Conservation (phyloP, 1,284 basidiomycete species). For the Vanrija sp. region DNA sequence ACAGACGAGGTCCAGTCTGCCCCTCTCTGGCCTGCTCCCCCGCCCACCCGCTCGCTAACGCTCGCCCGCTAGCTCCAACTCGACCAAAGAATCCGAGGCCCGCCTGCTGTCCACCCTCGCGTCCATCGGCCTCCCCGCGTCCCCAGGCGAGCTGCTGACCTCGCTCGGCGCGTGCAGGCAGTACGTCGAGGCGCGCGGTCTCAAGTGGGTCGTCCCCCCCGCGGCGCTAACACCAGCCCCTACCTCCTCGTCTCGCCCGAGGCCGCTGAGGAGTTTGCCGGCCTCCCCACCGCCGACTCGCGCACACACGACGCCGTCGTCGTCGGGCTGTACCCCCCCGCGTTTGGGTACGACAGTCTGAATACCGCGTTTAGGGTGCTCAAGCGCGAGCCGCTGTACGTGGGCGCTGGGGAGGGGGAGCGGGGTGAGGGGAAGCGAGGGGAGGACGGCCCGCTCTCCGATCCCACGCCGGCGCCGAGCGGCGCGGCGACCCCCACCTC, state of each 20-base stretch:
- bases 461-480: conserved; percentile 23
- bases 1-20: too few species aligned
- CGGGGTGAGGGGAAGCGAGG: too few species aligned
- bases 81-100: conserved; percentile 54
- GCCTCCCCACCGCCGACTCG: conserved; percentile 10
- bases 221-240: conserved; percentile 50
- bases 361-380: conserved; percentile 67
- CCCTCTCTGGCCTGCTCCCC: too few species aligned
- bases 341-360: conserved; percentile 57
- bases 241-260: conserved; percentile 60
- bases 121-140: conserved; percentile 56
- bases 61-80: conserved; percentile 45
- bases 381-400: conserved; percentile 31
- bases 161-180: conserved; percentile 60
- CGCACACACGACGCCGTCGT: conserved; percentile 58
- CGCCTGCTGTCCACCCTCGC: conserved; percentile 52
- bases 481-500: background rate
- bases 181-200: conserved; percentile 49
- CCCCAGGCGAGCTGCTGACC: conserved; percentile 57
- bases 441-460: conserved; percentile 17
- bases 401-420: background rate
- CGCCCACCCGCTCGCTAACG: too few species aligned
- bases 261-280: conserved; percentile 56
- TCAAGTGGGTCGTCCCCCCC: conserved; percentile 49
- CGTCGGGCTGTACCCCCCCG: conserved; percentile 59